Evolutionary conservation across 2,329 filamentous ascomycete genomes (phyloP), one percentile per base, ranked within the genome.

Genomic region (Leptographium radiaticola): DNA sequence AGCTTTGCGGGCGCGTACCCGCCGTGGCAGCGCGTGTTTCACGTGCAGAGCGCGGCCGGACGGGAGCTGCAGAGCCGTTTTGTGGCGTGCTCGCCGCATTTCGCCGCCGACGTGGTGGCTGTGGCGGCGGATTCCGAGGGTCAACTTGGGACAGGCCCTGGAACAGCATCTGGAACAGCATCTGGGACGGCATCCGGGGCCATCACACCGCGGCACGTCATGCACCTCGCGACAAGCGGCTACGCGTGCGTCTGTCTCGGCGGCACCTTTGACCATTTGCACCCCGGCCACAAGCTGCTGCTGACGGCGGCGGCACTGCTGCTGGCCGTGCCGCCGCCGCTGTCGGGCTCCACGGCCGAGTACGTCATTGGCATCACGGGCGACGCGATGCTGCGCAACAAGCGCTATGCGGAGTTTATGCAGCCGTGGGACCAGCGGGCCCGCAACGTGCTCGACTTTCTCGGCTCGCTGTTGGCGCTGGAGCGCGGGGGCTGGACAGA

Each of bases 251-350:
- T 94, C 50, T 87, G 85, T 52, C 80, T 97, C 13, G 93, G 91
- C 34, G 93, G 93, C 11, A 98, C 93, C 0, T 98, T 97, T 69
- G 93, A 98, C 67, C 89, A 97, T 68, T 77, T 98, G 25, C 93
- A 98, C 65, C 83, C 87, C 5, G 93, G 93, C 7, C 93, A 98
- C 72, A 98, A 97, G 70, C 75, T 97, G n/a, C 78, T 98, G 20
- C 79, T 98, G 20, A 89, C 90, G n/a, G 90, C 90, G 57, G 87
- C 86, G 0, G 80, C 84, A 0, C 79, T 96, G 54, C 76, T 89
- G 16, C 75, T 86, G 54, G 78, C 80, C 55, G 74, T 79, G 1
- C 71, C 73, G 0, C 60, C 68, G 44, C 62, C 68, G 36, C 61
- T 64, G 36, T 63, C 71, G 0, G 62, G 64, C 1, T 59, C 64